Percentiles rank a stretch among this genome's conserved stretches.
Conservation (phyloP, 2,329 filamentous ascomycete genomes). For the Ambrosiella xylebori region DNA sequence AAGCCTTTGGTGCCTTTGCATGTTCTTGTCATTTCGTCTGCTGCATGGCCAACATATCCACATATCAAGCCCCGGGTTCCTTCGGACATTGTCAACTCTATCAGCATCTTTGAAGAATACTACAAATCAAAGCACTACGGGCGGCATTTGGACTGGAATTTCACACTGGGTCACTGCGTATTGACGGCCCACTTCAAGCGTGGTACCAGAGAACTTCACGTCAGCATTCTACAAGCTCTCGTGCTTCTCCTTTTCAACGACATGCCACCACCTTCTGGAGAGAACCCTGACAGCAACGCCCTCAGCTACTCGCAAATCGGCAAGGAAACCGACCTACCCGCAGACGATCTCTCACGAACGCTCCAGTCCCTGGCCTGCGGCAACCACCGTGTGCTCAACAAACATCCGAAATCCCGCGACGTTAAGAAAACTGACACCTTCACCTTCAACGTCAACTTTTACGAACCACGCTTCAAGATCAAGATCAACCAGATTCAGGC, state of each 20-base stretch:
- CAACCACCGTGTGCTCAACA: constrained; percentile 66
- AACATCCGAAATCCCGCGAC: constrained; percentile 41
- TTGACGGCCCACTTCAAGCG: constrained; percentile 65
- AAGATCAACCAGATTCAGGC: constrained; percentile 90
- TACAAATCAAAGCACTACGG: constrained; percentile 86
- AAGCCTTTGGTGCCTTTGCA: constrained; percentile 40
- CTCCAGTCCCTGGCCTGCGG: constrained; percentile 90
- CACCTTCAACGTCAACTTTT: constrained; percentile 59
- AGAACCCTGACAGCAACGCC: constrained; percentile 21
- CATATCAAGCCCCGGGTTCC: constrained; percentile 60
- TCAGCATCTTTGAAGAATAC: constrained; percentile 65
- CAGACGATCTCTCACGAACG: constrained; percentile 68
- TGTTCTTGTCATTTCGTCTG: constrained; percentile 78
- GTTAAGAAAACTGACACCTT: constrained; percentile 68
- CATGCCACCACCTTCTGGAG: constrained; percentile 21
- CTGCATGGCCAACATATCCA: constrained; percentile 84
- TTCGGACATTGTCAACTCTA: constrained; percentile 53
- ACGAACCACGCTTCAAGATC: constrained; percentile 68
- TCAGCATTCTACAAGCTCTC: constrained; percentile 82
- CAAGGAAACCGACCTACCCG: constrained; percentile 54
- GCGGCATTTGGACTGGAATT: constrained; percentile 77
- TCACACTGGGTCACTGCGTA: constrained; percentile 78
- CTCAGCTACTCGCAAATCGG: constrained; percentile 56
- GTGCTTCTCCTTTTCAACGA: constrained; percentile 84
- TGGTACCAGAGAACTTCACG: constrained; percentile 71